Percentiles rank a stretch among this genome's conserved stretches.
phyloP scores from a whole-genome alignment of 371 early-diverging fungal species.

The Mortierella sp. region DNA sequence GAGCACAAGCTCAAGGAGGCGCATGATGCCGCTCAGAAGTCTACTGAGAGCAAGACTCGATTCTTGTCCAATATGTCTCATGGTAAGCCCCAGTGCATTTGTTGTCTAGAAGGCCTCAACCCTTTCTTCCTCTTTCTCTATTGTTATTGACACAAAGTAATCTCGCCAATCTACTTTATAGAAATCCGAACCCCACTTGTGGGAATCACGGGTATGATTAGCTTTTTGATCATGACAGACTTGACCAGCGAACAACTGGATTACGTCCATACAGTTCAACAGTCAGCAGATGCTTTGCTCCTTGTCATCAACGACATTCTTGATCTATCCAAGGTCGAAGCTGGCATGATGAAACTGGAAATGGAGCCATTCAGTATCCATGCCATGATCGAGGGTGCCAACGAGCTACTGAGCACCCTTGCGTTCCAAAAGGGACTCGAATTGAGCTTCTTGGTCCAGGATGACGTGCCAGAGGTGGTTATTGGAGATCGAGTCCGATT shows the following conservation, averaged over 20 bases:
- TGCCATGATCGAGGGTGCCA: slow-evolving; percentile 71
- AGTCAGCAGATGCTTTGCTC: slow-evolving; percentile 69
- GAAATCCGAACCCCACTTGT: slow-evolving; percentile 75
- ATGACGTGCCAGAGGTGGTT: slow-evolving; percentile 67
- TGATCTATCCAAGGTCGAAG: slow-evolving; percentile 76
- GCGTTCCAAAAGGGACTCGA: slow-evolving; percentile 71
- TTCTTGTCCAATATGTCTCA: slow-evolving; percentile 78
- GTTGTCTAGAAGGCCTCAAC: background rate
- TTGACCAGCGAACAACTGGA: slow-evolving; percentile 71
- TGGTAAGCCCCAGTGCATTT: slow-evolving; percentile 47
- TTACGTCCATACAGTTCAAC: slow-evolving; percentile 73
- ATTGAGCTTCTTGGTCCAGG: slow-evolving; percentile 68
- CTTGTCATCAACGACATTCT: slow-evolving; percentile 78
- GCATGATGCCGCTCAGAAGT: slow-evolving; percentile 73
- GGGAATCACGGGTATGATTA: slow-evolving; percentile 75
- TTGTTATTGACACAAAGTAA: background rate
- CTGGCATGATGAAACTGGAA: slow-evolving; percentile 77
- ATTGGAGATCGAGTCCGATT: slow-evolving; percentile 68
- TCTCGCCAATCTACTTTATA: slow-evolving; percentile 8
- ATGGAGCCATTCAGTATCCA: slow-evolving; percentile 69
- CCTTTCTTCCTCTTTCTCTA: background rate
- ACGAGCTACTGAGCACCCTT: slow-evolving; percentile 67
- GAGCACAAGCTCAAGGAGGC: slow-evolving; percentile 76
- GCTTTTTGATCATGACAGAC: slow-evolving; percentile 70
- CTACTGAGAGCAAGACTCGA: slow-evolving; percentile 75